Evolutionary conservation across 257 asterid genomes (phyloP).

Genomic region (Thymus quinquecostatus): DNA sequence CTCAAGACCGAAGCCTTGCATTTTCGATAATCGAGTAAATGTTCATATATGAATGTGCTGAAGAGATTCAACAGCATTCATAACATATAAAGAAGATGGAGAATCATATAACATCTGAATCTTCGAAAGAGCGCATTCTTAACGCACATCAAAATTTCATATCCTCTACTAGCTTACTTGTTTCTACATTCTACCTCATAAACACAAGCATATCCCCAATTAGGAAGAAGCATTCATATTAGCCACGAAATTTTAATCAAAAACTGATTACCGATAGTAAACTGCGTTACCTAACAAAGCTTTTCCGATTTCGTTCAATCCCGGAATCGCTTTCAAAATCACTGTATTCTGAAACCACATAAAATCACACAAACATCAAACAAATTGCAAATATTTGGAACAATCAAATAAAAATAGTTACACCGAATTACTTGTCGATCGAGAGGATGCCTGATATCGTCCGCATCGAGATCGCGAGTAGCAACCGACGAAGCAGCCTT

Average conservation of each 20-base stretch:
- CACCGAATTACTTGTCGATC: constrained; percentile 70
- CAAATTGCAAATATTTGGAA: neutral
- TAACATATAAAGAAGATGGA: neutral
- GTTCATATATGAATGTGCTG: neutral
- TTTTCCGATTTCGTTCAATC: constrained; percentile 79
- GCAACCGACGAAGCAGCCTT: constrained; percentile 62
- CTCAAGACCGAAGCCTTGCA: no score
- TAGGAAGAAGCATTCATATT: neutral
- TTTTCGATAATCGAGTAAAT: neutral
- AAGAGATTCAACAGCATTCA: neutral
- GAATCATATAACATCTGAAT: neutral
- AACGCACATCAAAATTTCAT: no score
- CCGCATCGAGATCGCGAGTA: constrained; percentile 78
- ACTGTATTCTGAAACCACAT: constrained; percentile 69
- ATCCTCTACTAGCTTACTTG: neutral
- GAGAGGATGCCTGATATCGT: constrained; percentile 91
- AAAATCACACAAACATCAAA: neutral
- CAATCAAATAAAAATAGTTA: constrained; percentile 1
- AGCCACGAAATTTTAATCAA: neutral
- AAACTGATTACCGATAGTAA: neutral
- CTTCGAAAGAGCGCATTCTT: no score
- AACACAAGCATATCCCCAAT: constrained; percentile 14
- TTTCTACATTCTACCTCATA: neutral
- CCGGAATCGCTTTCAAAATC: constrained; percentile 91
- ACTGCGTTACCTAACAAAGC: constrained; percentile 69